Base-by-base conservation (phyloP, 176 grass and related monocot species). In the Themeda triandra region DNA sequence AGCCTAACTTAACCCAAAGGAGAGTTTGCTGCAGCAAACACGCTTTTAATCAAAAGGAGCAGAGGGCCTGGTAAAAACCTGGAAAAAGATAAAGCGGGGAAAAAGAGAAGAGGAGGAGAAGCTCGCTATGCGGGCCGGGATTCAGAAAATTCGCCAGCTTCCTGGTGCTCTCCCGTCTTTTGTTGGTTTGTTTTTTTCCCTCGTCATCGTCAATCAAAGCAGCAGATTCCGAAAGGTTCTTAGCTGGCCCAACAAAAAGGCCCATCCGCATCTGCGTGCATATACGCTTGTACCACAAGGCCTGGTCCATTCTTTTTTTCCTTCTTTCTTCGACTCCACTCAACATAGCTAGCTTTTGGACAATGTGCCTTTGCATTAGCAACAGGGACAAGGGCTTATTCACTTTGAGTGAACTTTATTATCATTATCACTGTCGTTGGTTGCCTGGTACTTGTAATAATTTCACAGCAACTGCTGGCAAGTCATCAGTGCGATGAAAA, bases 11-110 rank as follows among this genome's bases (percentile, higher is more conserved):
- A 79, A 63, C 80, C 5, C 37, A 33, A 60, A 87, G 36, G 37
- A 46, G 14, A 64, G 60, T 9, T 4, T 6, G 42, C 41, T 21
- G 49, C 6, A 28, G 42, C 30, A 51, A 33, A 81, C 65, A 41
- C 12, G 31, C 89, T 84, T 91, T 87, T 87, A 80, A 80, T 64
- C 69, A 91, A 87, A 87, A 91, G 81, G 31, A 84, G 73, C n/a
- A 31, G 66, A 79, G 27, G 66, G 35, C 30, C 5, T 73, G 85
- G 44, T 69, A 83, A 83, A 89, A 80, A 80, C 59, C 53, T 83
- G 79, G 84, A 59, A 78, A 87, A 89, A 87, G 80, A 41, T 83
- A 83, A 75, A 90, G 80, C 27, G 75, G 32, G 21, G 7, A 3
- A 75, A 8, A 81, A 36, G 63, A 6, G 46, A 37, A 0, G 51